Percentiles rank a stretch among this genome's conserved stretches.
Evolutionary conservation across 768 basidiomycete species (phyloP).

Genomic region (Kwoniella botswanensis): DNA sequence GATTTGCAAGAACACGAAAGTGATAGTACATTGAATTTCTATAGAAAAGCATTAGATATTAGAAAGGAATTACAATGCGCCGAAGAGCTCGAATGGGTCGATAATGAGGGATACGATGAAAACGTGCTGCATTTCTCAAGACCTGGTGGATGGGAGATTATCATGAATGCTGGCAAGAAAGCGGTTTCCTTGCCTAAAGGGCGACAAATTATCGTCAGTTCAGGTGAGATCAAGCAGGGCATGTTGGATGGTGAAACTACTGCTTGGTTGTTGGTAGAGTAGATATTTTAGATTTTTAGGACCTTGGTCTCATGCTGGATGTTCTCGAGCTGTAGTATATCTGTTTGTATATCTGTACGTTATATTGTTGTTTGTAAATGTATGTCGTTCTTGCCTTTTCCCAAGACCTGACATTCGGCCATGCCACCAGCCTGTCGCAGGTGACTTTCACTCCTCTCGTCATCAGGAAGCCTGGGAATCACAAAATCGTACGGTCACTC

Average conservation of each 20-base stretch:
- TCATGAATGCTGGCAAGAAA: conserved; percentile 36
- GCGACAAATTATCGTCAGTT: conserved; percentile 6
- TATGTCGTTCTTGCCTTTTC: too few species aligned
- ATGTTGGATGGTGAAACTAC: conserved; percentile 19
- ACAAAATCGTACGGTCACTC: too few species aligned
- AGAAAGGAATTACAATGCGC: conserved; percentile 29
- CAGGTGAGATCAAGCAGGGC: not conserved
- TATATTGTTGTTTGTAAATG: too few species aligned
- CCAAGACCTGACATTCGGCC: too few species aligned
- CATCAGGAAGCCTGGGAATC: too few species aligned
- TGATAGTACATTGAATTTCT: conserved; percentile 38
- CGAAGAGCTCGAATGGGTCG: conserved; percentile 44
- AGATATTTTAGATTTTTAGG: not conserved
- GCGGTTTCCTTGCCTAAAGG: conserved; percentile 21
- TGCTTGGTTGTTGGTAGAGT: conserved; percentile 10
- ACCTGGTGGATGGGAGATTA: conserved; percentile 37
- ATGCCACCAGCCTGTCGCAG: too few species aligned
- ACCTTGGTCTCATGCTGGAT: too few species aligned
- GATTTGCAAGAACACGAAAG: conserved; percentile 20
- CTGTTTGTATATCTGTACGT: too few species aligned
- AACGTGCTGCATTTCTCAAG: conserved; percentile 35
- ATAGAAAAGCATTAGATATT: conserved; percentile 32
- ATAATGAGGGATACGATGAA: not conserved
- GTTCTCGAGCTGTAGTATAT: too few species aligned
- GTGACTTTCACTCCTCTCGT: too few species aligned